Percentiles rank a stretch among this genome's conserved stretches.
Evolutionary conservation across 2,329 filamentous ascomycete genomes (phyloP).

Genomic region (Cladophialophora exuberans): DNA sequence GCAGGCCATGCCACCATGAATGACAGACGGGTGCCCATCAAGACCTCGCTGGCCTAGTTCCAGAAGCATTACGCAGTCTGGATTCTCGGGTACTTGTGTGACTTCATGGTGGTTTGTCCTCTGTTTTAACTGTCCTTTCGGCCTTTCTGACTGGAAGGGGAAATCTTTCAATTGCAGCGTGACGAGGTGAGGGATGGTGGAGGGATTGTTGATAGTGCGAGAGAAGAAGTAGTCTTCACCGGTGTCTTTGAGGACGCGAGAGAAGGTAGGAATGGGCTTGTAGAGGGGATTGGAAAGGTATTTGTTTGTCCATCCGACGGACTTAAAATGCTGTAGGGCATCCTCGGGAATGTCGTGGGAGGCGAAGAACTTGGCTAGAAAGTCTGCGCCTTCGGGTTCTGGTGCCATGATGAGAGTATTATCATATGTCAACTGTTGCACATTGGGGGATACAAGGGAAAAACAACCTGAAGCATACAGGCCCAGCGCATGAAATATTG

Average conservation of each 20-base stretch:
- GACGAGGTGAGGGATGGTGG: slow-evolving; percentile 46
- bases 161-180: slow-evolving; percentile 43
- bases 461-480: slow-evolving; percentile 5
- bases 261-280: slow-evolving; percentile 43
- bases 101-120: slow-evolving; percentile 22
- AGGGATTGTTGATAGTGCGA: slow-evolving; percentile 41
- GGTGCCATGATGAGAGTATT: slow-evolving; percentile 10
- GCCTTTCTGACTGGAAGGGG: slow-evolving; percentile 29
- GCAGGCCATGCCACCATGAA: slow-evolving; percentile 46
- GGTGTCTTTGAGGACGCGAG: slow-evolving; percentile 43
- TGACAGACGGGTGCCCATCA: slow-evolving; percentile 43
- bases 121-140: slow-evolving; percentile 24
- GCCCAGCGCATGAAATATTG: background rate
- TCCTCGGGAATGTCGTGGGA: slow-evolving; percentile 28
- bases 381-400: slow-evolving; percentile 22
- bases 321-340: slow-evolving; percentile 26
- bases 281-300: slow-evolving; percentile 39
- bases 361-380: slow-evolving; percentile 29
- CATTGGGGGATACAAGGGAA: slow-evolving; percentile 3
- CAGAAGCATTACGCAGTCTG: slow-evolving; percentile 44
- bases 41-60: slow-evolving; percentile 42
- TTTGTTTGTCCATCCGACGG: slow-evolving; percentile 29
- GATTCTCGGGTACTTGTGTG: slow-evolving; percentile 29
- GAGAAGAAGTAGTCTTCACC: slow-evolving; percentile 50
- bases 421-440: slow-evolving; percentile 5